A percentile compares a stretch with the other conserved stretches of the same genome.
phyloP scores from a whole-genome alignment of 2,329 filamentous ascomycete species.

The Venturiaceae sp. region DNA sequence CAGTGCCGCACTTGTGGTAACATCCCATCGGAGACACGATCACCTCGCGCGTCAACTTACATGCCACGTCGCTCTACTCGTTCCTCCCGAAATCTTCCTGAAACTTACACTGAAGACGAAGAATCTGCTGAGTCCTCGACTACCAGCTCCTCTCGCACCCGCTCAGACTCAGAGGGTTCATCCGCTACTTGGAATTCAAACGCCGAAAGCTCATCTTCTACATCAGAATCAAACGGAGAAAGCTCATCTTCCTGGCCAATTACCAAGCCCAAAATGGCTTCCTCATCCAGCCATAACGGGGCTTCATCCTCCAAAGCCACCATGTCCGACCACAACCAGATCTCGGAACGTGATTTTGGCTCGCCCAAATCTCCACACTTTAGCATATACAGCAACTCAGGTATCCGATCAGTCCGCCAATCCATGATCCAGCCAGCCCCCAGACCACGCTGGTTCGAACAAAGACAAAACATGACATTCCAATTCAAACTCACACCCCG shows the following conservation, averaged over 20 bases:
- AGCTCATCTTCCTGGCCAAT: not conserved
- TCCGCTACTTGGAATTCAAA: too few species aligned
- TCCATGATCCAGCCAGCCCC: not conserved
- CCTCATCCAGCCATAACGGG: not conserved
- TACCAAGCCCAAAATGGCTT: not conserved
- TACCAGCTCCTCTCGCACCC: not conserved
- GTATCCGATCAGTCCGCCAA: conserved; percentile 1
- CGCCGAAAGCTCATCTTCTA: not conserved
- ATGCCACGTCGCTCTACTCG: not conserved
- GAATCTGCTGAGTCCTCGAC: not conserved
- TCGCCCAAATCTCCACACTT: not conserved
- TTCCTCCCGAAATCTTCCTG: not conserved
- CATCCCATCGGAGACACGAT: not conserved
- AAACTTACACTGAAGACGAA: not conserved
- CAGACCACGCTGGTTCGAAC: conserved; percentile 4
- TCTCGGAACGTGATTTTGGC: conserved; percentile 5
- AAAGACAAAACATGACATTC: conserved; percentile 4
- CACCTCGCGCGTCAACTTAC: not conserved
- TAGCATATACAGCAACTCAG: not conserved
- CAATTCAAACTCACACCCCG: conserved; percentile 7
- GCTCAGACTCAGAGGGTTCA: not conserved
- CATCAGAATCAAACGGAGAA: too few species aligned
- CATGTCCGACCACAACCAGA: not conserved
- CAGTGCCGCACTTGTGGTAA: conserved; percentile 1
- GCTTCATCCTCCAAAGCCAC: not conserved